Evolutionary conservation across 805 yeast species (phyloP).

Genomic region (Ogataea siamensis): DNA sequence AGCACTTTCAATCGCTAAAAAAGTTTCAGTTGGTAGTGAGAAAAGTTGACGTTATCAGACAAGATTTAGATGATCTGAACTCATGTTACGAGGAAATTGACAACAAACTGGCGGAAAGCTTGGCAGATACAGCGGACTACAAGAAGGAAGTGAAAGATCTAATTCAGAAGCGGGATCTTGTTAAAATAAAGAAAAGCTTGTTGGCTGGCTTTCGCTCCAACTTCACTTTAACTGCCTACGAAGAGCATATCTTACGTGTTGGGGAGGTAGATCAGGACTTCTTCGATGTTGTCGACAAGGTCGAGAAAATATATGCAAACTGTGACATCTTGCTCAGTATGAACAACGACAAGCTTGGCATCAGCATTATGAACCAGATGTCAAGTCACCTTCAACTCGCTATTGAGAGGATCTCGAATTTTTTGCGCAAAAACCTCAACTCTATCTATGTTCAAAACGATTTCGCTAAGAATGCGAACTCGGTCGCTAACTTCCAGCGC

Average conservation of each 20-base stretch:
- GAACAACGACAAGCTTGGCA: slow-evolving; percentile 64
- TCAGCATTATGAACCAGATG: slow-evolving; percentile 59
- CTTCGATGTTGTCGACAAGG: slow-evolving; percentile 57
- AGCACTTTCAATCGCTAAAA: slow-evolving; percentile 49
- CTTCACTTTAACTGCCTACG: slow-evolving; percentile 70
- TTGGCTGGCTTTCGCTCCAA: slow-evolving; percentile 53
- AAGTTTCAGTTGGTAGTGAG: slow-evolving; percentile 44
- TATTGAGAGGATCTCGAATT: slow-evolving; percentile 51
- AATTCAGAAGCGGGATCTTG: slow-evolving; percentile 32
- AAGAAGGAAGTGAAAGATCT: slow-evolving; percentile 24
- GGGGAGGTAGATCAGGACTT: slow-evolving; percentile 47
- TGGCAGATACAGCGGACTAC: slow-evolving; percentile 24
- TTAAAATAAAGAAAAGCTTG: slow-evolving; percentile 50
- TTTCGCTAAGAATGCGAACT: slow-evolving; percentile 19
- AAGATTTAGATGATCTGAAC: slow-evolving; percentile 30
- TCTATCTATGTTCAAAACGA: slow-evolving; percentile 24
- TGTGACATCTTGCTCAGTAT: slow-evolving; percentile 70
- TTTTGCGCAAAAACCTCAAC: slow-evolving; percentile 32
- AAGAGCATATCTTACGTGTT: slow-evolving; percentile 55
- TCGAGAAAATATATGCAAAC: slow-evolving; percentile 61
- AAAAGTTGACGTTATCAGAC: slow-evolving; percentile 35
- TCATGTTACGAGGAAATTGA: slow-evolving; percentile 24
- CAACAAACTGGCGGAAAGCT: slow-evolving; percentile 26
- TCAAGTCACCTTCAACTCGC: slow-evolving; percentile 50
- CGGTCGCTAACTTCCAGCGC: slow-evolving; percentile 30